Evolutionary conservation across 1,139 yeast genomes (phyloP).

Genomic region (Taphrina wiesneri): DNA sequence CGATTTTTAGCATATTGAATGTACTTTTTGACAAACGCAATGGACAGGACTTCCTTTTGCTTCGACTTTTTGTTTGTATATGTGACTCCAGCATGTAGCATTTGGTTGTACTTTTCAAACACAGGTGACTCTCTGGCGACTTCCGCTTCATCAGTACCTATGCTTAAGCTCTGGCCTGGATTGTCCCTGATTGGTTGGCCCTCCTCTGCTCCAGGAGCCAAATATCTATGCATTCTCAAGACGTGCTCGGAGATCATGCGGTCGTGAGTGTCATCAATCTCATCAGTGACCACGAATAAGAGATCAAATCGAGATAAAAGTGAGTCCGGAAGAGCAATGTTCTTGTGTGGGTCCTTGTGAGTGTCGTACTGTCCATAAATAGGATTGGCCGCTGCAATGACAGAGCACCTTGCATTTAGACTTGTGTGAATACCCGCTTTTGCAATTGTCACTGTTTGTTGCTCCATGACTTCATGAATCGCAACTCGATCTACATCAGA

Average conservation of each 20-base stretch:
- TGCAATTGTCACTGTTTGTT: conserved; percentile 96
- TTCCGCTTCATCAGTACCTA: conserved; percentile 53
- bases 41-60: conserved; percentile 67
- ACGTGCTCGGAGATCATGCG: conserved; percentile 92
- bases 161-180: conserved; percentile 67
- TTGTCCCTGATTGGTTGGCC: conserved; percentile 93
- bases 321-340: conserved; percentile 96
- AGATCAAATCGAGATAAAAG: conserved; percentile 94
- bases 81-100: conserved; percentile 78
- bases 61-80: conserved; percentile 47
- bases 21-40: conserved; percentile 86
- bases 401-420: conserved; percentile 94
- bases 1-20: conserved; percentile 92
- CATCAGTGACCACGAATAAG: conserved; percentile 93
- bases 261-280: conserved; percentile 80
- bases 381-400: conserved; percentile 98
- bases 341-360: conserved; percentile 93
- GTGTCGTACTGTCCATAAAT: conserved; percentile 96
- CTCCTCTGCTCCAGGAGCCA: conserved; percentile 85
- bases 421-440: conserved; percentile 98
- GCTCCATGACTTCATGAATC: conserved; percentile 99
- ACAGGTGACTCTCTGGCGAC: conserved; percentile 59
- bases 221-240: conserved; percentile 83
- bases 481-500: conserved; percentile 95
- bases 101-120: conserved; percentile 78